phyloP scores from a whole-genome alignment of 306 rosid species.

The Vigna unguiculata region DNA sequence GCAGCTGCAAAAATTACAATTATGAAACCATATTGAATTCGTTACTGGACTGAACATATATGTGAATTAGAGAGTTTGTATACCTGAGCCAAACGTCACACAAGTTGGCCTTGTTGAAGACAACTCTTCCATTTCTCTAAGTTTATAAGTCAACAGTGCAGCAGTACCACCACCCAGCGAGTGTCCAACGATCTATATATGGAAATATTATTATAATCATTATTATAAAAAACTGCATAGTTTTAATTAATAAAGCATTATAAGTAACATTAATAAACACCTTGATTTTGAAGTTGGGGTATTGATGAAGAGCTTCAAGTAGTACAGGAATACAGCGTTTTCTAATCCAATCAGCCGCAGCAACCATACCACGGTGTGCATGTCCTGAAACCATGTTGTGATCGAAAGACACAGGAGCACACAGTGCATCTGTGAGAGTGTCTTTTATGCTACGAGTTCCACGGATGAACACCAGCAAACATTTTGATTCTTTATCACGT shows the following conservation, averaged over 20 bases:
- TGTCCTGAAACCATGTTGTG: constrained; percentile 79
- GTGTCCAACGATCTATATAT: constrained; percentile 88
- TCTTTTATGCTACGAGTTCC: constrained; percentile 97
- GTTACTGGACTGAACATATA: neutral
- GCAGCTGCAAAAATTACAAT: constrained; percentile 12
- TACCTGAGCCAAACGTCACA: constrained; percentile 90
- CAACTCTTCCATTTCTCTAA: constrained; percentile 74
- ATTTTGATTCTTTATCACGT: constrained; percentile 68
- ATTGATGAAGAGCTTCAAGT: constrained; percentile 67
- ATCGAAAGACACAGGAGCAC: constrained; percentile 90
- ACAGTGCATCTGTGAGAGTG: constrained; percentile 92
- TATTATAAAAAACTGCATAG: no score
- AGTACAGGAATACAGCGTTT: constrained; percentile 75
- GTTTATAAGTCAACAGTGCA: constrained; percentile 82
- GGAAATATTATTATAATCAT: neutral
- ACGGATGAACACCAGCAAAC: constrained; percentile 88
- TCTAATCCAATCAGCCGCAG: constrained; percentile 93
- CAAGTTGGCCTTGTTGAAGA: constrained; percentile 76
- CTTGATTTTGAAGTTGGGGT: constrained; percentile 76
- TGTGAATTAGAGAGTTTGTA: neutral
- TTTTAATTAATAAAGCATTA: no score
- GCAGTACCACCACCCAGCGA: no score
- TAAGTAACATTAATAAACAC: constrained; percentile 32
- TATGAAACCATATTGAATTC: neutral
- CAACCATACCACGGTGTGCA: constrained; percentile 97